Conservation (phyloP, 805 yeast genomes). For the Saturnispora gosingensis region DNA sequence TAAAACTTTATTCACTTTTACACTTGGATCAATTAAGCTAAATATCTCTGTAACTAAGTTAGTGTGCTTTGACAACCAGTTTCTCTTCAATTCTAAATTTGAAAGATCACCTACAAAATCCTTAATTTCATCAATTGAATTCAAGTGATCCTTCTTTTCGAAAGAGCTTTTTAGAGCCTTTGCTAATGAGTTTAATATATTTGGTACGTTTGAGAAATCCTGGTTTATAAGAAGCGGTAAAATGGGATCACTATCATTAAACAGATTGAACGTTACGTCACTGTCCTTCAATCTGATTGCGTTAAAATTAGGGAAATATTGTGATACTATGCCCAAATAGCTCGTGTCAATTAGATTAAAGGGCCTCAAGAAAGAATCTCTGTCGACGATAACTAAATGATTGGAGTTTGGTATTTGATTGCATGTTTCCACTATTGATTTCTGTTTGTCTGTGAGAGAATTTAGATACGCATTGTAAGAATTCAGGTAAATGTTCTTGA, state of each 20-base stretch:
- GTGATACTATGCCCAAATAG: conserved; percentile 2
- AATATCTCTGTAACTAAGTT: conserved; percentile 30
- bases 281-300: not conserved
- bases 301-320: not conserved
- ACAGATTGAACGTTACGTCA: not conserved
- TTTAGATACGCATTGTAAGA: conserved; percentile 23
- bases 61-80: conserved; percentile 63
- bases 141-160: conserved; percentile 47
- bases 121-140: conserved; percentile 57
- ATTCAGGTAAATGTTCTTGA: conserved; percentile 35
- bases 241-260: conserved; percentile 33
- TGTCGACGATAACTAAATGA: conserved; percentile 1
- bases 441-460: conserved; percentile 27
- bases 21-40: not conserved
- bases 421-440: conserved; percentile 8
- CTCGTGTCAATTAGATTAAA: not conserved
- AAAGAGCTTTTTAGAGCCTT: conserved; percentile 59
- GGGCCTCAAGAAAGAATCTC: not conserved
- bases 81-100: conserved; percentile 57
- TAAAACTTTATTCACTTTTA: not conserved
- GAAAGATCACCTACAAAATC: conserved; percentile 63
- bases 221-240: conserved; percentile 46
- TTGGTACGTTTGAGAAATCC: conserved; percentile 77
- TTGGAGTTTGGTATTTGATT: not conserved
- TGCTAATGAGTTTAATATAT: conserved; percentile 60